Percentiles rank a stretch among this genome's conserved stretches.
Evolutionary conservation across 2,329 filamentous ascomycete genomes (phyloP).

Genomic region (Simplicillium sp.): DNA sequence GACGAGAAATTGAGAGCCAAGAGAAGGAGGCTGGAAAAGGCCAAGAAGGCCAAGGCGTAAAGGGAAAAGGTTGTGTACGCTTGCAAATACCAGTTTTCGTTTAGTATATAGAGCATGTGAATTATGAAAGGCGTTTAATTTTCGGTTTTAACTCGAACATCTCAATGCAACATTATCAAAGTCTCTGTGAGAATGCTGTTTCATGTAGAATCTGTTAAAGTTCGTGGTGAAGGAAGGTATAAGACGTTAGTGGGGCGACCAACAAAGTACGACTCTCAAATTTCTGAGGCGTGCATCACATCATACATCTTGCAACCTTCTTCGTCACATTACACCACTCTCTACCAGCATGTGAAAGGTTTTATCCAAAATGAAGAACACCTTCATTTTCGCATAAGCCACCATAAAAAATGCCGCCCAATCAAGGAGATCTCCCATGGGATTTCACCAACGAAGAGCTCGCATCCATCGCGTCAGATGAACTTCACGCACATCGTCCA

Average conservation of each 20-base stretch:
- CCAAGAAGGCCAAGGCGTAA: constrained; percentile 31
- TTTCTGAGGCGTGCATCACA: no score
- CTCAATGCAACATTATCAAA: no score
- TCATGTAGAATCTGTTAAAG: no score
- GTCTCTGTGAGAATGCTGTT: no score
- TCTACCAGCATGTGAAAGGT: no score
- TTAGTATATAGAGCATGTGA: constrained; percentile 6
- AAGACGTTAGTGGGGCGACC: no score
- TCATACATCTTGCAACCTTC: no score
- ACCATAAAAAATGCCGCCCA: constrained; percentile 6
- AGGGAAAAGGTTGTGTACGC: neutral
- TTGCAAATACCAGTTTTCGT: constrained; percentile 1
- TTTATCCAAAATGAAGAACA: neutral
- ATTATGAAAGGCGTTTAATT: constrained; percentile 3
- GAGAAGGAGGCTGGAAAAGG: constrained; percentile 79
- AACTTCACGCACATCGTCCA: constrained; percentile 42
- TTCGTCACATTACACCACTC: no score
- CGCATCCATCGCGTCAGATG: constrained; percentile 35
- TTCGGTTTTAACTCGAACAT: neutral
- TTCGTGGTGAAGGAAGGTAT: no score
- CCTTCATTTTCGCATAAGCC: neutral
- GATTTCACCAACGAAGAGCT: constrained; percentile 37
- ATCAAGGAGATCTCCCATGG: constrained; percentile 17
- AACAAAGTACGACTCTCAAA: no score
- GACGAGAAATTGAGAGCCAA: constrained; percentile 80